Conservation (phyloP, 257 asterid species). For the Solanum neorickii region DNA sequence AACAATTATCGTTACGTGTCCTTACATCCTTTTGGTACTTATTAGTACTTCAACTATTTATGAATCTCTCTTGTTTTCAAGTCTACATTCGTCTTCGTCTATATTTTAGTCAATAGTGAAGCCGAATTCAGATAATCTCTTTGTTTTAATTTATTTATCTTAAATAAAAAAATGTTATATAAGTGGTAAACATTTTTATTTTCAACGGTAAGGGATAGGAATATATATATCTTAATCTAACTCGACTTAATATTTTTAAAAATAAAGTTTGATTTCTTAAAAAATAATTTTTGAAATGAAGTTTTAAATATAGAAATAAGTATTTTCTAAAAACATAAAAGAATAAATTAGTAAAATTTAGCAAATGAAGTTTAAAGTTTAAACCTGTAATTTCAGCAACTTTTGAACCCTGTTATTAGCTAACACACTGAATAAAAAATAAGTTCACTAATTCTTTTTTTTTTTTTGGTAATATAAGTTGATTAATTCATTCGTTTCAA, state of each 20-base stretch:
- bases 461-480: background rate
- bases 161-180: too few species aligned
- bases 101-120: background rate
- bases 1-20: background rate
- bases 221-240: too few species aligned
- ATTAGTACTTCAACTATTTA: background rate
- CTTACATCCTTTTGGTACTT: background rate
- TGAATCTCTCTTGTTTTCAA: background rate
- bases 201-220: rapidly evolving
- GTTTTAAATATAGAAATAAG: background rate
- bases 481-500: too few species aligned
- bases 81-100: background rate
- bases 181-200: rapidly evolving
- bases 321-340: too few species aligned
- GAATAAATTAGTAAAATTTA: too few species aligned
- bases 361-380: too few species aligned
- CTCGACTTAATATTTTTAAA: too few species aligned
- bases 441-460: too few species aligned
- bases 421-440: background rate
- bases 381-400: background rate
- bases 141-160: too few species aligned
- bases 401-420: background rate
- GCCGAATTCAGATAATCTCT: background rate
- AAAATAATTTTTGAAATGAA: too few species aligned
- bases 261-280: too few species aligned